A percentile compares a stretch with the other conserved stretches of the same genome.
phyloP scores from a whole-genome alignment of 805 yeast species.

The Priceomyces melissophilus region DNA sequence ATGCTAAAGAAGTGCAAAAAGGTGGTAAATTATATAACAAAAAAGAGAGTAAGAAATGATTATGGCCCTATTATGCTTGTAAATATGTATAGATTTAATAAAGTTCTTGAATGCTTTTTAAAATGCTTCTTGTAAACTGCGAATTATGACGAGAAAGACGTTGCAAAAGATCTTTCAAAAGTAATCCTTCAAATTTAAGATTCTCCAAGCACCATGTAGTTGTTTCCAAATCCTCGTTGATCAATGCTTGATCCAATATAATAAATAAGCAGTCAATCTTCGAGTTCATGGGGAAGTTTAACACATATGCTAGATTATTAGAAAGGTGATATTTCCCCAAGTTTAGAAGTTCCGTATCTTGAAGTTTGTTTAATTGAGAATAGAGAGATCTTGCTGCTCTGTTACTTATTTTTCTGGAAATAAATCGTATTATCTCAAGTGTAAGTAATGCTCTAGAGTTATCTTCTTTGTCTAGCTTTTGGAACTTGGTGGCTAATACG shows the following conservation, averaged over 20 bases:
- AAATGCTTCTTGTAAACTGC: neutral
- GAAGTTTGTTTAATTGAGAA: neutral
- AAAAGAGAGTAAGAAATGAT: slow-evolving; percentile 42
- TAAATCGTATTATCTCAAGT: slow-evolving; percentile 13
- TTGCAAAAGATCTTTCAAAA: slow-evolving; percentile 14
- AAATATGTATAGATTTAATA: slow-evolving; percentile 1
- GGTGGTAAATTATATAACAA: slow-evolving; percentile 53
- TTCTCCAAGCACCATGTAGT: slow-evolving; percentile 31
- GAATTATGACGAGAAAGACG: neutral
- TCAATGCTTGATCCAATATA: slow-evolving; percentile 20
- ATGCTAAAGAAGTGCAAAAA: slow-evolving; percentile 50
- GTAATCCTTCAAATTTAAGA: slow-evolving; percentile 25
- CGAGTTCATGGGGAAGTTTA: slow-evolving; percentile 12
- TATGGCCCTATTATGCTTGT: slow-evolving; percentile 8
- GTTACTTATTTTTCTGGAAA: slow-evolving; percentile 15
- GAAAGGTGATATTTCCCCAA: slow-evolving; percentile 20
- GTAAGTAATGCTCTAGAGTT: slow-evolving; percentile 14
- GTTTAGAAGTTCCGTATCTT: slow-evolving; percentile 8
- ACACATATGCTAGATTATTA: slow-evolving; percentile 11
- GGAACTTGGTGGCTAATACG: slow-evolving; percentile 6
- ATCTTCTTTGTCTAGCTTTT: slow-evolving; percentile 12
- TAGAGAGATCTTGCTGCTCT: slow-evolving; percentile 12
- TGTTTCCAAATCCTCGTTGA: slow-evolving; percentile 18
- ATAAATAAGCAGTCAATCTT: slow-evolving; percentile 17
- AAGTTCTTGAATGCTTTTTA: neutral